Evolutionary conservation across 2,329 filamentous ascomycete genomes (phyloP), one percentile per base, ranked within the genome.

Genomic region (Fusarium multiceps): DNA sequence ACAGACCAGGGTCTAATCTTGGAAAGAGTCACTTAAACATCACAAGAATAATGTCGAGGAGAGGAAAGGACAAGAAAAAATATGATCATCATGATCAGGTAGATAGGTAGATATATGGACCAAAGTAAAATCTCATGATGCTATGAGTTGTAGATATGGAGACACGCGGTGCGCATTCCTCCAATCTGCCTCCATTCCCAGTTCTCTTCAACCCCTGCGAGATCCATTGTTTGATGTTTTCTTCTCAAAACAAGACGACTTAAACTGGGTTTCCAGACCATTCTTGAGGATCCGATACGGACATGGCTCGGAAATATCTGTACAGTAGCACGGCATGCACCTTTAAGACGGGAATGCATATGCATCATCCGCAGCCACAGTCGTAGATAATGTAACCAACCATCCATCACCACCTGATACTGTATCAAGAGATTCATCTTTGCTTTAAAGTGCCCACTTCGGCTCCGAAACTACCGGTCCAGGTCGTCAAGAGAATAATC

Each of bases 251-350:
- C 42, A 55, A 61, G 47, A 27, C 62, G 61, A 61, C 48, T 40
- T 59, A 28, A 50, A 32, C 53, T 70, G 59, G 57, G 59, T 55
- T 61, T 32, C 45, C 25, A 53, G 43, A 48, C 42, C 59, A 64
- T 56, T 41, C 55, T 32, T 41, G 45, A 43, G 27, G 63, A 23
- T 63, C 27, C 27, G 41, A 30, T 41, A 48, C 71, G 70, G 71
- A 59, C 58, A 72, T 72, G 66, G 27, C 57, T 74, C 72, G 72
- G 72, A 43, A 53, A 55, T 73, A 28, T 12, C 28, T 28, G 28
- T 28, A 28, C 28, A 28, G 28, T 28, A 60, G 55, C 55, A 63
- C 66, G 72, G 72, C 63, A 73, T 66, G 49, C 43, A 55, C n/a
- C 60, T 41, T 21, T 10, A 56, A 37, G 34, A 40, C 45, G 30